A percentile compares a stretch with the other conserved stretches of the same genome.
phyloP scores from a whole-genome alignment of 1,284 basidiomycete genomes.

The Leccinum insolens region DNA sequence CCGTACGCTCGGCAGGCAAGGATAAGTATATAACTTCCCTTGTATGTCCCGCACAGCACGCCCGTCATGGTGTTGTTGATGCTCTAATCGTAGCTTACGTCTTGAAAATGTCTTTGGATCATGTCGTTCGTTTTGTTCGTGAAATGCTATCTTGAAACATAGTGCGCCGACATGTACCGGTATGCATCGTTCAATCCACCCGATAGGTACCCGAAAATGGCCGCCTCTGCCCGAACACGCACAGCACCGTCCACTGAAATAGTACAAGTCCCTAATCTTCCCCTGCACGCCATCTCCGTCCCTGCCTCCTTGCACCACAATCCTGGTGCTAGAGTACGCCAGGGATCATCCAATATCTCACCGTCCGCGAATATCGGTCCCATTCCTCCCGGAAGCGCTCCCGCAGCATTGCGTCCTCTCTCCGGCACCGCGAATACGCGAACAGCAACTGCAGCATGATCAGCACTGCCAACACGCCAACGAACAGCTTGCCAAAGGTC shows the following conservation, averaged over 20 bases:
- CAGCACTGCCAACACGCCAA: slow-evolving; percentile 26
- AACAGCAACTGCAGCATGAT: slow-evolving; percentile 20
- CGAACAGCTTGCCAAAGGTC: slow-evolving; percentile 13
- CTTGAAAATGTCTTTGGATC: neutral
- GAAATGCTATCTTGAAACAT: neutral
- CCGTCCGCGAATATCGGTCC: slow-evolving; percentile 22
- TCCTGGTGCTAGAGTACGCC: slow-evolving; percentile 25
- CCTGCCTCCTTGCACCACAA: neutral
- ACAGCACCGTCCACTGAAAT: neutral
- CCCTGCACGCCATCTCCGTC: neutral
- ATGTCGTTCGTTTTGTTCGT: neutral
- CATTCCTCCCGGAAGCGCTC: slow-evolving; percentile 22
- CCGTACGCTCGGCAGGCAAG: too few relatives aligned
- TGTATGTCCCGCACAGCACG: neutral
- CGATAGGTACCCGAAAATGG: neutral
- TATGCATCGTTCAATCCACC: too few relatives aligned
- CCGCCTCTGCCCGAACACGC: neutral
- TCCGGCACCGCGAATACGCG: slow-evolving; percentile 16
- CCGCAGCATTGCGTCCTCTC: slow-evolving; percentile 23
- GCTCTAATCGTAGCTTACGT: neutral
- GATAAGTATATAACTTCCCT: neutral
- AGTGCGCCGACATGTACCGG: neutral
- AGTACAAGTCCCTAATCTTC: neutral
- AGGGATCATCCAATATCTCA: slow-evolving; percentile 30
- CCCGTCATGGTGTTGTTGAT: neutral